A percentile compares a stretch with the other conserved stretches of the same genome.
These are phyloP conservation scores for Calonectria crousiana DNA, from an alignment of 2,329 filamentous ascomycete species.

Conservation along the genomic window DNA sequence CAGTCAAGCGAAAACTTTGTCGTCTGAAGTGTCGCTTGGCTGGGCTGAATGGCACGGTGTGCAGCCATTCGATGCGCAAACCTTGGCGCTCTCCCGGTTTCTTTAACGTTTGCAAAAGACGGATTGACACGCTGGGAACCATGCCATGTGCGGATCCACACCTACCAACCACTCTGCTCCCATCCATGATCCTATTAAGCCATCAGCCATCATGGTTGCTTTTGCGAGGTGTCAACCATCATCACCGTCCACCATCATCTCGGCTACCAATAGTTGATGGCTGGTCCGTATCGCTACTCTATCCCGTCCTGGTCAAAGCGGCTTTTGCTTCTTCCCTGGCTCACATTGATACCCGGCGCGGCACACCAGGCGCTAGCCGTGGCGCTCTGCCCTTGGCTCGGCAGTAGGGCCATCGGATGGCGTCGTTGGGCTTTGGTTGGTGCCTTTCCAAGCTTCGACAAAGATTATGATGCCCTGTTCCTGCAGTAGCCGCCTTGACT, in stretches of 20 bases:
- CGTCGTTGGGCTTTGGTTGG: conserved; percentile 24
- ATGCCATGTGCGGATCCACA: conserved; percentile 22
- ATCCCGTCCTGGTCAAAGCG: conserved; percentile 1
- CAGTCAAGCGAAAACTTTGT: conserved; percentile 8
- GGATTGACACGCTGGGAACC: conserved; percentile 4
- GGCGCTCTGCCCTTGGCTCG: conserved; percentile 21
- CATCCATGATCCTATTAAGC: not conserved
- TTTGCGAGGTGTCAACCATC: conserved; percentile 14
- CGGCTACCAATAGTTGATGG: not conserved
- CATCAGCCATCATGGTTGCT: conserved; percentile 1
- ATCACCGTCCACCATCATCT: conserved; percentile 13
- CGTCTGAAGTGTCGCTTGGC: not conserved
- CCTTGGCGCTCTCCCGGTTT: conserved; percentile 8
- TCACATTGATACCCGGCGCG: not conserved
- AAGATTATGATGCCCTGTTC: conserved; percentile 38
- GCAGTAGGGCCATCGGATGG: conserved; percentile 29
- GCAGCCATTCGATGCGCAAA: not conserved
- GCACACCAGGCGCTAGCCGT: conserved; percentile 32
- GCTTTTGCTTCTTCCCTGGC: not conserved
- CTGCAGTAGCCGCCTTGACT: conserved; percentile 43
- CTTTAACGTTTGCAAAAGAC: conserved; percentile 13
- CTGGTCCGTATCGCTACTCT: conserved; percentile 9
- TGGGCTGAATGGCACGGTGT: conserved; percentile 7
- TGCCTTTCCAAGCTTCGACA: conserved; percentile 24
- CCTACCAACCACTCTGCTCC: conserved; percentile 2